These are phyloP conservation scores for Trifolium fragiferum DNA, from an alignment of 306 rosid genomes.

Conservation along the genomic window DNA sequence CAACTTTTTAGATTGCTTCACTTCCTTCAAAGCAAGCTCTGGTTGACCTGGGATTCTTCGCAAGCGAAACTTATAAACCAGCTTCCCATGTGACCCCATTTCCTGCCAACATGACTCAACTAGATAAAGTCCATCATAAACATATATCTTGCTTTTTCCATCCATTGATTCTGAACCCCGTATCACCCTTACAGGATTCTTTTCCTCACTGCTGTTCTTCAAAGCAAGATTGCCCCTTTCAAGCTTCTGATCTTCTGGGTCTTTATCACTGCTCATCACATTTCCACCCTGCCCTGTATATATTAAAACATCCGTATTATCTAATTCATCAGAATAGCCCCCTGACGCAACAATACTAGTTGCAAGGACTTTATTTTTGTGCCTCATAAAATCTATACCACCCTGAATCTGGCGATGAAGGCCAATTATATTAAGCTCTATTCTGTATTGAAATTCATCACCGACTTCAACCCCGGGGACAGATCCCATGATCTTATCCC, in stretches of 20 bases:
- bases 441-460: slow-evolving; percentile 86
- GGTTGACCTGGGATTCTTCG: slow-evolving; percentile 76
- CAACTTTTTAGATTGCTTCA: slow-evolving; percentile 73
- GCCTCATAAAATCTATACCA: slow-evolving; percentile 81
- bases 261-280: slow-evolving; percentile 62
- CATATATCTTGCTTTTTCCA: slow-evolving; percentile 64
- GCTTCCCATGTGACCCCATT: slow-evolving; percentile 78
- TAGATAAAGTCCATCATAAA: slow-evolving; percentile 84
- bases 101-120: slow-evolving; percentile 81
- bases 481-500: slow-evolving; percentile 69
- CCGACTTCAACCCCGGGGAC: slow-evolving; percentile 96
- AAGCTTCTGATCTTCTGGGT: slow-evolving; percentile 97
- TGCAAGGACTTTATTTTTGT: slow-evolving; percentile 63
- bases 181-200: slow-evolving; percentile 86
- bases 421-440: slow-evolving; percentile 81
- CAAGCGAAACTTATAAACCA: slow-evolving; percentile 74
- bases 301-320: slow-evolving; percentile 67
- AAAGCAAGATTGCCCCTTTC: slow-evolving; percentile 91
- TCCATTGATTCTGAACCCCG: slow-evolving; percentile 74
- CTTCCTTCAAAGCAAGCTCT: slow-evolving; percentile 84
- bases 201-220: slow-evolving; percentile 71
- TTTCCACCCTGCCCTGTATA: slow-evolving; percentile 95
- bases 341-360: slow-evolving; percentile 89
- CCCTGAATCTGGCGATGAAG: slow-evolving; percentile 79
- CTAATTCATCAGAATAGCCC: slow-evolving; percentile 77